These are phyloP conservation scores for Purshia tridentata DNA, from an alignment of 306 rosid genomes.

Conservation along the genomic window DNA sequence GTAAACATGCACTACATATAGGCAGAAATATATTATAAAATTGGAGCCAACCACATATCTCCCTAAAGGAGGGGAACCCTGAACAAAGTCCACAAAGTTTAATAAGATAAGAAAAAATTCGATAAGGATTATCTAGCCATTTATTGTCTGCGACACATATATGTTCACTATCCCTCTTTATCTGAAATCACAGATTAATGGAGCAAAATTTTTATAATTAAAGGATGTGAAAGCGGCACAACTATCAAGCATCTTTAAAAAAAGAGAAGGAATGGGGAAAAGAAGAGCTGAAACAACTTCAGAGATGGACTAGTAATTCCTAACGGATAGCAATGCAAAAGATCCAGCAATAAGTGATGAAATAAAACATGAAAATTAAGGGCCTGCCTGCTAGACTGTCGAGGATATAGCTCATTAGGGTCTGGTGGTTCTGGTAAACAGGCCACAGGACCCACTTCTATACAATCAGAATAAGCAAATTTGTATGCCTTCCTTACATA, in stretches of 20 bases:
- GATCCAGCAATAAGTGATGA: not conserved
- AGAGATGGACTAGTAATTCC: not conserved
- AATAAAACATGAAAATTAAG: constrained; percentile 25
- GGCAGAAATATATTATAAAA: not conserved
- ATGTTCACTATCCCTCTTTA: not conserved
- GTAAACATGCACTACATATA: not conserved
- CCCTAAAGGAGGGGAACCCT: not conserved
- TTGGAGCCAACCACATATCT: not conserved
- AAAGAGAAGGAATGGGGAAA: not conserved
- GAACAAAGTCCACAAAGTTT: not conserved
- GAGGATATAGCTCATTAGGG: constrained; percentile 96
- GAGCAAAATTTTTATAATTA: not conserved
- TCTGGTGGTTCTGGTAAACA: constrained; percentile 98
- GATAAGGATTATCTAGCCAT: not conserved
- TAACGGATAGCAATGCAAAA: not conserved
- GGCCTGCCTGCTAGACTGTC: constrained; percentile 84
- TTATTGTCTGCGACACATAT: not conserved
- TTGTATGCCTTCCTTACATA: constrained; percentile 96
- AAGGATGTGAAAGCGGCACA: constrained; percentile 5
- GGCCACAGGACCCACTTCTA: constrained; percentile 95
- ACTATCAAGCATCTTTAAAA: not conserved
- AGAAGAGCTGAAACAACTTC: constrained; percentile 1
- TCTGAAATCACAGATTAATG: not conserved
- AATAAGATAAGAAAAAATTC: not conserved
- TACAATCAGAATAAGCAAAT: constrained; percentile 95